Percentiles rank a stretch among this genome's conserved stretches.
Conservation (phyloP, 139 green algal species). For the Closterium sp. region DNA sequence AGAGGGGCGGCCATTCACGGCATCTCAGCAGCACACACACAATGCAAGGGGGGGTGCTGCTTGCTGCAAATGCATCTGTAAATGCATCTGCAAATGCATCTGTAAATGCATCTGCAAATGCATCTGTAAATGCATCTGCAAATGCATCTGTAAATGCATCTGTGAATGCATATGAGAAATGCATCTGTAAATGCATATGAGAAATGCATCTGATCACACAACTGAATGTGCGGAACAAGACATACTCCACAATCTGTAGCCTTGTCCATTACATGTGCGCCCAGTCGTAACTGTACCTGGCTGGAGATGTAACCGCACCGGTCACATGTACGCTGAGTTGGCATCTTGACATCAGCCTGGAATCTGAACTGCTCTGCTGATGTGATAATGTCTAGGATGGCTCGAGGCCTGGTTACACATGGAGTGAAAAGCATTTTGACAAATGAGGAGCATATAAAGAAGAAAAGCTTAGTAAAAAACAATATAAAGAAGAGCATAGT, state of each 20-base stretch:
- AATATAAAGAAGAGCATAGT: too few relatives aligned
- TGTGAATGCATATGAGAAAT: too few relatives aligned
- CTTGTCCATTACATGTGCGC: too few relatives aligned
- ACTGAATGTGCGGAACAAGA: too few relatives aligned
- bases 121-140: slow-evolving; percentile 36
- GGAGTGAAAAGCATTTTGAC: too few relatives aligned
- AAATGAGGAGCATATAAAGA: too few relatives aligned
- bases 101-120: too few relatives aligned
- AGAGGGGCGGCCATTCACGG: neutral
- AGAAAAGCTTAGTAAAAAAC: too few relatives aligned
- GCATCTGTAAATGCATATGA: too few relatives aligned
- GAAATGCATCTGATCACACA: too few relatives aligned
- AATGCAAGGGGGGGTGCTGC: slow-evolving; percentile 42
- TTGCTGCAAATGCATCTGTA: slow-evolving; percentile 39
- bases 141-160: slow-evolving; percentile 8
- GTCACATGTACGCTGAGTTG: slow-evolving; percentile 49
- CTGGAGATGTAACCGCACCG: slow-evolving; percentile 56
- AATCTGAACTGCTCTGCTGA: slow-evolving; percentile 55
- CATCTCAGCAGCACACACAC: slow-evolving; percentile 40
- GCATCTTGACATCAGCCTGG: slow-evolving; percentile 39
- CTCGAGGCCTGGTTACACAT: slow-evolving; percentile 30
- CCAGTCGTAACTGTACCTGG: slow-evolving; percentile 19
- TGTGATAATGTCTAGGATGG: slow-evolving; percentile 58
- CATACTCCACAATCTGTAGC: too few relatives aligned
- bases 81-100: too few relatives aligned